Evolutionary conservation across 2,329 filamentous ascomycete species (phyloP).

Genomic region (Xylaria sp.): DNA sequence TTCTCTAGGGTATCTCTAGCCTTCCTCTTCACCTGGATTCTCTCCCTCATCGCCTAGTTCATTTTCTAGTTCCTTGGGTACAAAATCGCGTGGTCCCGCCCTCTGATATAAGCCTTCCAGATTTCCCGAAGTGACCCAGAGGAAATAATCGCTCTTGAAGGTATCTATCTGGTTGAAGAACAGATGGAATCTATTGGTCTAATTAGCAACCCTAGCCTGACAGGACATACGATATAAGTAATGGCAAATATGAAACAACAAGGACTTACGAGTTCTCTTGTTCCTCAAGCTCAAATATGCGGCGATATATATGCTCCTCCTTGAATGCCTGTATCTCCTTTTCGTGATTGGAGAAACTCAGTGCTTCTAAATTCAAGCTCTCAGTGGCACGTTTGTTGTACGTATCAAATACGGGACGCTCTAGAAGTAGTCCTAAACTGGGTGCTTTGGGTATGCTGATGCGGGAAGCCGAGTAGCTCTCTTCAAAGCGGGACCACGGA

Average conservation of each 20-base stretch:
- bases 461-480: slow-evolving; percentile 74
- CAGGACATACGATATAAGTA: too few relatives aligned
- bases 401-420: slow-evolving; percentile 86
- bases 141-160: slow-evolving; percentile 72
- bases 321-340: slow-evolving; percentile 87
- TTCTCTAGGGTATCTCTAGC: slow-evolving; percentile 19
- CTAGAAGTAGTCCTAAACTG: slow-evolving; percentile 83
- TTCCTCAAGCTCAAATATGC: slow-evolving; percentile 90
- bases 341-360: slow-evolving; percentile 81
- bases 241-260: background rate
- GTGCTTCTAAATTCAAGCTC: slow-evolving; percentile 67
- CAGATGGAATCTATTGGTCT: slow-evolving; percentile 65
- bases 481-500: slow-evolving; percentile 70
- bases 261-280: slow-evolving; percentile 78
- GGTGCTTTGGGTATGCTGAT: slow-evolving; percentile 95
- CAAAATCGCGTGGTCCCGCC: slow-evolving; percentile 48
- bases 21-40: slow-evolving; percentile 55
- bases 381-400: slow-evolving; percentile 79
- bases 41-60: slow-evolving; percentile 59
- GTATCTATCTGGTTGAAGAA: slow-evolving; percentile 83
- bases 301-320: slow-evolving; percentile 86
- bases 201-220: slow-evolving; percentile 26
- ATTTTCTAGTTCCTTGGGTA: slow-evolving; percentile 48
- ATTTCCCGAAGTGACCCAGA: slow-evolving; percentile 75
- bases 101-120: slow-evolving; percentile 63